Percentiles rank a stretch among this genome's conserved stretches.
Conservation (phyloP, 169 alveolate genomes). For the Eimeria mitis region DNA sequence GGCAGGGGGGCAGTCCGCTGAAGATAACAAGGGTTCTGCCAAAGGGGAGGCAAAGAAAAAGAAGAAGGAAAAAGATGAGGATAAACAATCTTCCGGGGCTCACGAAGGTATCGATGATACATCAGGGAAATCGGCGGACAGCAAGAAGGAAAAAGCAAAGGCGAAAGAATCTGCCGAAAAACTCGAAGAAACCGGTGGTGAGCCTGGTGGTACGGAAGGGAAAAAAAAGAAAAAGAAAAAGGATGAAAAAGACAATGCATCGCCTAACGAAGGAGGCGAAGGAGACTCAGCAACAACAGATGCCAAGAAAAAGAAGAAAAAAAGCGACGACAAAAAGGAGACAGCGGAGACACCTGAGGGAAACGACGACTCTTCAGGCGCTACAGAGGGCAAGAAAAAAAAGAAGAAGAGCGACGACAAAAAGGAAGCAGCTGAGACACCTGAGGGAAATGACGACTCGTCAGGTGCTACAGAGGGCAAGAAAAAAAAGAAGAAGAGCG, state of each 20-base stretch:
- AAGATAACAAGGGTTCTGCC: background rate
- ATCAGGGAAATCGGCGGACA: background rate
- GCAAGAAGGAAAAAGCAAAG: slow-evolving; percentile 20
- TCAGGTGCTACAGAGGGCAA: slow-evolving; percentile 24
- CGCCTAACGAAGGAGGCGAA: background rate
- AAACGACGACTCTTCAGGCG: background rate
- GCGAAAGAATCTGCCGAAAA: slow-evolving; percentile 24
- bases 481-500: slow-evolving; percentile 24
- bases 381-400: slow-evolving; percentile 53
- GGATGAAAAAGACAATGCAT: slow-evolving; percentile 11
- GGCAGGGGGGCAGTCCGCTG: background rate
- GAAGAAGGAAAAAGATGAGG: slow-evolving; percentile 16
- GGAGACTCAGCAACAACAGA: slow-evolving; percentile 38
- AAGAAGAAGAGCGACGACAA: slow-evolving; percentile 1
- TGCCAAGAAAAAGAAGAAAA: slow-evolving; percentile 34
- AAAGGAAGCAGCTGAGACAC: background rate
- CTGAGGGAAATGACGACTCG: background rate
- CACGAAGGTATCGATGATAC: background rate
- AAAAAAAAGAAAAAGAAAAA: slow-evolving; percentile 16
- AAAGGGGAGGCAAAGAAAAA: slow-evolving; percentile 32
- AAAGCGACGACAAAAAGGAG: slow-evolving; percentile 9
- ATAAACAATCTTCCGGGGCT: background rate
- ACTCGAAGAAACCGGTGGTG: background rate
- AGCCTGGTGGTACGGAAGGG: background rate
- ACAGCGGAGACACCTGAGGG: background rate